Evolutionary conservation across 164 flowering plant genomes (phyloP).

Genomic region (Magnolia changhungtana): DNA sequence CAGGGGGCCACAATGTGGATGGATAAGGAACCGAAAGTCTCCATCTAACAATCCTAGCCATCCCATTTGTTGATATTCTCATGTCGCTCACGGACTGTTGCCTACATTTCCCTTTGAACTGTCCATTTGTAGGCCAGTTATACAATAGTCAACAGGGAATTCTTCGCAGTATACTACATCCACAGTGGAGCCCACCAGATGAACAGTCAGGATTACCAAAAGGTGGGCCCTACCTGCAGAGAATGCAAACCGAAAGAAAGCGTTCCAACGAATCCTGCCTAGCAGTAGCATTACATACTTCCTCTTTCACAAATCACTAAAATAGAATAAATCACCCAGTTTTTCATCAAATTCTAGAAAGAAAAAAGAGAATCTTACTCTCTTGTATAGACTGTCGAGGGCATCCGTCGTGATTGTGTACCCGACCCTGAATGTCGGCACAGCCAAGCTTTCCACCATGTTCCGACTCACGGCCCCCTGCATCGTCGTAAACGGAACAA

Average conservation of each 20-base stretch:
- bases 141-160: neutral
- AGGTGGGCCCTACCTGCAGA: neutral
- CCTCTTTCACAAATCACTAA: too few relatives aligned
- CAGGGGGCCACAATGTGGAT: neutral
- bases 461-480: conserved; percentile 91
- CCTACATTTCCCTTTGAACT: neutral
- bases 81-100: neutral
- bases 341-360: neutral
- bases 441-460: conserved; percentile 85
- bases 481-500: conserved; percentile 87
- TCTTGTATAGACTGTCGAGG: conserved; percentile 86
- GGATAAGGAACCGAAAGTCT: neutral
- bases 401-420: conserved; percentile 86
- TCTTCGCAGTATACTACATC: neutral
- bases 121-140: neutral
- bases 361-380: conserved; percentile 37
- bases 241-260: neutral
- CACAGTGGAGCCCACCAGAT: neutral
- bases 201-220: neutral
- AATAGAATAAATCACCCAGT: too few relatives aligned
- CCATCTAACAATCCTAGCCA: neutral
- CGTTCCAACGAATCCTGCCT: neutral
- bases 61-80: neutral
- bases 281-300: neutral
- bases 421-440: conserved; percentile 94